A percentile compares a stretch with the other conserved stretches of the same genome.
Conservation (phyloP, 1,139 yeast genomes). For the Suhomyces panamericanus region DNA sequence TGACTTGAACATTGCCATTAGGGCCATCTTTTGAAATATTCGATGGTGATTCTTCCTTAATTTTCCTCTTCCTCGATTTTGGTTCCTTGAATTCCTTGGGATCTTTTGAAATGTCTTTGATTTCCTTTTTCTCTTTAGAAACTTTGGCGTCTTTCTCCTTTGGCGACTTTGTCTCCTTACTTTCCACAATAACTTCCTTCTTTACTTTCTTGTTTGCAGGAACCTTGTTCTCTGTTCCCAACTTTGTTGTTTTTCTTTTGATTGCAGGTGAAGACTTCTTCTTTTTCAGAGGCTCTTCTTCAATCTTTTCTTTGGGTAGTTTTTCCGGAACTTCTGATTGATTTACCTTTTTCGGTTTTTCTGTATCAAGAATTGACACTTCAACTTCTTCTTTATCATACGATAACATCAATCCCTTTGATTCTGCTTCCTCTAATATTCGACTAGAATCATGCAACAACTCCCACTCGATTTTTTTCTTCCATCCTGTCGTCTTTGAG, state of each 20-base stretch:
- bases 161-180: neutral
- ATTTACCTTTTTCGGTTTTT: constrained; percentile 3
- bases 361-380: constrained; percentile 5
- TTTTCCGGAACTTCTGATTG: neutral
- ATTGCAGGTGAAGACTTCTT: constrained; percentile 3
- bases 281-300: constrained; percentile 7
- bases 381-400: constrained; percentile 9
- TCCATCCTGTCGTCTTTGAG: constrained; percentile 49
- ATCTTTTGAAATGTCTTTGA: constrained; percentile 5
- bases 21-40: neutral
- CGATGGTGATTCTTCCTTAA: neutral
- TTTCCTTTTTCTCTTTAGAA: neutral
- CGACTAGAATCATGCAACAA: constrained; percentile 62
- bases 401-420: constrained; percentile 14
- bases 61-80: constrained; percentile 12
- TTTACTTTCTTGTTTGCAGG: constrained; percentile 1
- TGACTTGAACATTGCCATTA: neutral
- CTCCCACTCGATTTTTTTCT: constrained; percentile 69
- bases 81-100: constrained; percentile 3
- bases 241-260: constrained; percentile 6
- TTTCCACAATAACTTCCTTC: constrained; percentile 2
- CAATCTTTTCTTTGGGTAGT: neutral
- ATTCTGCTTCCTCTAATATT: constrained; percentile 51
- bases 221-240: neutral
- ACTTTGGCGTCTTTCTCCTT: neutral